phyloP scores from a whole-genome alignment of 192 early-diverging fungal species.

The Gigaspora rosea region DNA sequence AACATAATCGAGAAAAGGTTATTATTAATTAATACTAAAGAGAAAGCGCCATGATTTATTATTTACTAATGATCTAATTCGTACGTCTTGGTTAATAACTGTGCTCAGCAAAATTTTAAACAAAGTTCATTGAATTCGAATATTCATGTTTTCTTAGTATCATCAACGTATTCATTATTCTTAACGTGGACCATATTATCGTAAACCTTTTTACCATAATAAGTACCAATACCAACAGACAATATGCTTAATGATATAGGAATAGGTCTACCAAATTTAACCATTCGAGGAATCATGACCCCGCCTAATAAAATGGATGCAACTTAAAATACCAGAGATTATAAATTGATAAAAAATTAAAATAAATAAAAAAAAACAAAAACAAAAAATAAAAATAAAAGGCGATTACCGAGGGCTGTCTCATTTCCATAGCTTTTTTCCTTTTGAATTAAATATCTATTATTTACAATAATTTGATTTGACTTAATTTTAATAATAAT shows the following conservation, averaged over 20 bases:
- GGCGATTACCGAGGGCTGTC: constrained; percentile 38
- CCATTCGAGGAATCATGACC: constrained; percentile 42
- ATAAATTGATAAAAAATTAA: not conserved
- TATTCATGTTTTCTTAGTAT: not conserved
- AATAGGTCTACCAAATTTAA: constrained; percentile 41
- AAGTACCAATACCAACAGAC: constrained; percentile 44
- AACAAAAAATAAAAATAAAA: not conserved
- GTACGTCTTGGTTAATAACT: too few species aligned
- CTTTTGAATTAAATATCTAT: constrained; percentile 38
- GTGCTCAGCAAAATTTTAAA: too few species aligned
- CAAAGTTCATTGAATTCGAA: too few species aligned
- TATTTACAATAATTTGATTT: not conserved
- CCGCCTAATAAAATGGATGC: constrained; percentile 43
- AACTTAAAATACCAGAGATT: constrained; percentile 12
- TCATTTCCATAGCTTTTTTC: constrained; percentile 49
- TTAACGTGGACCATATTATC: constrained; percentile 25
- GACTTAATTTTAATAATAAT: not conserved
- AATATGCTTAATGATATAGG: constrained; percentile 39
- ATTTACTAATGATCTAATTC: too few species aligned
- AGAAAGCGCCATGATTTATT: too few species aligned
- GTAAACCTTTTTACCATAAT: constrained; percentile 48
- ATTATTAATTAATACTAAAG: too few species aligned
- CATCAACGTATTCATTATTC: not conserved
- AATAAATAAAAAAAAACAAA: not conserved
- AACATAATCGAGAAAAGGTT: too few species aligned